Conservation (phyloP, 768 basidiomycete genomes). For the Austroboletus festivus region DNA sequence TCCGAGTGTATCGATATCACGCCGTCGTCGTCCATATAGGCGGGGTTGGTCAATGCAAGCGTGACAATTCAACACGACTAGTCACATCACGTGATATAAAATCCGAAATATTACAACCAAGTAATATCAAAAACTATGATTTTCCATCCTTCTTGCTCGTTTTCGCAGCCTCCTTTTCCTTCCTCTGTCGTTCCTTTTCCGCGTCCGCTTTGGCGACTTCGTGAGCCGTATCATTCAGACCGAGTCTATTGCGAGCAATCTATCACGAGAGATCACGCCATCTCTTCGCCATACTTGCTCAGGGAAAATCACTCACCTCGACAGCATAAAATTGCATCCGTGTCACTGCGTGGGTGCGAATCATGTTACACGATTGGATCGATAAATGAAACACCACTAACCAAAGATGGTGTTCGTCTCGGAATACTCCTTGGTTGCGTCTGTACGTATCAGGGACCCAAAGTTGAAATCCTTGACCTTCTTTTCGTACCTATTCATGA, state of each 20-base stretch:
- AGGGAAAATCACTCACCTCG: slow-evolving; percentile 51
- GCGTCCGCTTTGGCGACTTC: slow-evolving; percentile 73
- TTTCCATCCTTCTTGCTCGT: slow-evolving; percentile 35
- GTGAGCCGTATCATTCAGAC: slow-evolving; percentile 86
- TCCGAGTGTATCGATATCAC: slow-evolving; percentile 34
- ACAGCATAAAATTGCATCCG: slow-evolving; percentile 81
- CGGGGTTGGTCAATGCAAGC: neutral
- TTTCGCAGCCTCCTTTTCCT: slow-evolving; percentile 54
- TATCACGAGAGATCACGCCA: slow-evolving; percentile 28
- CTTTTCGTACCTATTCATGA: slow-evolving; percentile 68
- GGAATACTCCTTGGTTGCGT: slow-evolving; percentile 77
- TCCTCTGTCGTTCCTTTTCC: slow-evolving; percentile 51
- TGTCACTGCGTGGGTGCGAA: slow-evolving; percentile 14
- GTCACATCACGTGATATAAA: slow-evolving; percentile 29
- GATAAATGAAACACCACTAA: slow-evolving; percentile 34
- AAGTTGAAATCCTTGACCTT: slow-evolving; percentile 95
- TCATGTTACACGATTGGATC: slow-evolving; percentile 10
- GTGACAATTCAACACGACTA: slow-evolving; percentile 23
- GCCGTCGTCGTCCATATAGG: slow-evolving; percentile 33
- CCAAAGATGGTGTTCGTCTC: slow-evolving; percentile 95
- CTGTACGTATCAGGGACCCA: slow-evolving; percentile 86
- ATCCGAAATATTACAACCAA: neutral
- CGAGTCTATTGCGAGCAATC: slow-evolving; percentile 90
- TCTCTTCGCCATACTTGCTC: neutral
- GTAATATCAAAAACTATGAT: slow-evolving; percentile 21